Conservation (phyloP, 1,284 basidiomycete genomes). For the Sporisorium reilianum region DNA sequence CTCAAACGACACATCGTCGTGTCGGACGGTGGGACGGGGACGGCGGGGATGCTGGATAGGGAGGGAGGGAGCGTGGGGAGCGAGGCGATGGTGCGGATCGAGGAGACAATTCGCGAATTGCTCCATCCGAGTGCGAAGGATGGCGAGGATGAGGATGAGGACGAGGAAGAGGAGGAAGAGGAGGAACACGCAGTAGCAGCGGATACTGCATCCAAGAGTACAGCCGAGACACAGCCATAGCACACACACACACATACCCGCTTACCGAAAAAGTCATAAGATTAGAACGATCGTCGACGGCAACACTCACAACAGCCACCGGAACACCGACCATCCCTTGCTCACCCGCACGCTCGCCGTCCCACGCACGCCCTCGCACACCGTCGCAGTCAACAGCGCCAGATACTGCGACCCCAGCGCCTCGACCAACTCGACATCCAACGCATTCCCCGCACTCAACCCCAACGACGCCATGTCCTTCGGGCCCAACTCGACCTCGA, state of each 20-base stretch:
- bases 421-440: conserved; percentile 48
- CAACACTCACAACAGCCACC: conserved; percentile 32
- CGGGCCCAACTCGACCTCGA: conserved; percentile 25
- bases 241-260: background rate
- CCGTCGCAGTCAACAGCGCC: conserved; percentile 11
- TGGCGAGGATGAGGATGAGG: conserved; percentile 22
- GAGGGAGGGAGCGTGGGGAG: conserved; percentile 17
- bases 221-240: background rate
- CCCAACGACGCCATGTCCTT: conserved; percentile 45
- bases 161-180: conserved; percentile 27
- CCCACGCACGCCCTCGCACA: conserved; percentile 5
- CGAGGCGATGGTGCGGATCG: conserved; percentile 7
- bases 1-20: conserved; percentile 20
- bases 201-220: background rate
- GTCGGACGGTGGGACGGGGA: background rate
- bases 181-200: background rate
- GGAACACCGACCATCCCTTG: conserved; percentile 34
- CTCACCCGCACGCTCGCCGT: conserved; percentile 23
- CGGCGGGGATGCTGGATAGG: conserved; percentile 14
- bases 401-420: conserved; percentile 22
- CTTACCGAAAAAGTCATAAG: background rate
- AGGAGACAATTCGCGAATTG: conserved; percentile 7
- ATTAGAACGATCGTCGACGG: background rate
- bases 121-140: conserved; percentile 15
- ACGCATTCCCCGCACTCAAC: conserved; percentile 42